These are phyloP conservation scores for Ceratobasidium theobromae DNA, from an alignment of 1,284 basidiomycete genomes.

Conservation along the genomic window DNA sequence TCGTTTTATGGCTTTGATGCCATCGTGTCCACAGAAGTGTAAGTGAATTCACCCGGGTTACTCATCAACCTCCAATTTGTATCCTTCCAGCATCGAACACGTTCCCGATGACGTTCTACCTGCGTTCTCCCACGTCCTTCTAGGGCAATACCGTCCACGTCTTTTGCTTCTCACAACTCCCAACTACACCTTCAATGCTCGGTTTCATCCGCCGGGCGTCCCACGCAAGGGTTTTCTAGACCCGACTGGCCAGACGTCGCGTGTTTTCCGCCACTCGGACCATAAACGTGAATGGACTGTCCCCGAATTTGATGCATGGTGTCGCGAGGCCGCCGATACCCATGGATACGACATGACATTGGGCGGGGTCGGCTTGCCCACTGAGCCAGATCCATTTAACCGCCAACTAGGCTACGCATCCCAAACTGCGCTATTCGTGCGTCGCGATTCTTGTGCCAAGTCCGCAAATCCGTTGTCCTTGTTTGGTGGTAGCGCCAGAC, in stretches of 20 bases:
- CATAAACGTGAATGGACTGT: slow-evolving; percentile 94
- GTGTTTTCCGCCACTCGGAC: slow-evolving; percentile 69
- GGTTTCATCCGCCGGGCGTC: slow-evolving; percentile 69
- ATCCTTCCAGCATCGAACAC: slow-evolving; percentile 93
- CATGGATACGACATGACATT: slow-evolving; percentile 74
- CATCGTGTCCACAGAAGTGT: slow-evolving; percentile 86
- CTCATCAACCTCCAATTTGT: too few species aligned
- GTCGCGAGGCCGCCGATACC: slow-evolving; percentile 56
- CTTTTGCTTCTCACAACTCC: slow-evolving; percentile 86
- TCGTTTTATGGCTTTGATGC: slow-evolving; percentile 74
- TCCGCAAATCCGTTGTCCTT: slow-evolving; percentile 37
- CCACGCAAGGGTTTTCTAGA: slow-evolving; percentile 43
- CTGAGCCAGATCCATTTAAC: slow-evolving; percentile 66
- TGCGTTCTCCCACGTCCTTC: slow-evolving; percentile 75
- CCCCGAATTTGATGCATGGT: slow-evolving; percentile 78
- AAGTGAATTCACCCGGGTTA: too few species aligned
- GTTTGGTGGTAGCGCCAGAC: slow-evolving; percentile 32
- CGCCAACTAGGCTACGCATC: slow-evolving; percentile 48
- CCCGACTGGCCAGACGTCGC: slow-evolving; percentile 53
- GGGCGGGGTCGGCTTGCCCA: slow-evolving; percentile 55
- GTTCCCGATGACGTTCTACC: slow-evolving; percentile 68
- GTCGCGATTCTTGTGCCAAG: slow-evolving; percentile 24
- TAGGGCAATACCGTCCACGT: slow-evolving; percentile 81
- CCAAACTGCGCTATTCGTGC: slow-evolving; percentile 35
- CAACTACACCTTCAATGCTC: slow-evolving; percentile 84